Evolutionary conservation across 768 basidiomycete genomes (phyloP), one percentile per base, ranked within the genome.

Genomic region (Termitomyces sp.): DNA sequence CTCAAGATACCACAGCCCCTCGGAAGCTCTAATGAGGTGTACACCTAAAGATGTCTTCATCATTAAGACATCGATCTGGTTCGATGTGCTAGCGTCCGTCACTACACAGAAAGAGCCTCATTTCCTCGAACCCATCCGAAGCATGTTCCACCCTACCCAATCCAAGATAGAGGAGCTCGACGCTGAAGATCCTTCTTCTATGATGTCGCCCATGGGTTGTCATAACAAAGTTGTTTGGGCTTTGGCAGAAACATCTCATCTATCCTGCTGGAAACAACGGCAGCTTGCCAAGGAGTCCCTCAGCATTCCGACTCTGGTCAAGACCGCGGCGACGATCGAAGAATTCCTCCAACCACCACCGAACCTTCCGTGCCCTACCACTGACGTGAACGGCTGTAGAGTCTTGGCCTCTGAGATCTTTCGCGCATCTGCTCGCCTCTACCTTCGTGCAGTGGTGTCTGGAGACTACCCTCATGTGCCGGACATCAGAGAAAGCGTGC

Each of bases 161-260:
- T 78, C 76, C 45, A 77, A 73, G 59, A 68, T 82, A 48, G 64
- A 68, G 23, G 73, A 74, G 54, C 65, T 69, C 45, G 43, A 51
- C 3, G 49, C 58, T 31, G 50, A 54, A 46, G 58, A 72, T 42
- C 74, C 78, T 65, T 77, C 82, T 55, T 84, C 83, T n/a, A 93
- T 93, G 91, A 76, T 90, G 72, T 76, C 79, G 43, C 80, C 90
- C 5, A 93, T 94, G 90, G 91, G 91, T 19, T 92, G 91, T 75
- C 86, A 89, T 64, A 90, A 92, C 71, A 73, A 77, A 58, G 83
- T 89, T 53, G 83, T 93, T 47, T 86, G 88, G 77, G 89, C 88
- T 27, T 77, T 93, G 43, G 88, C 92, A 4, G 84, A 91, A 73
- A 87, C 82, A 37, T 82, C 86, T 11, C 73, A 71, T 19, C 79